These are phyloP conservation scores for Xerocomellus chrysenteron DNA, from an alignment of 768 basidiomycete species.

Conservation along the genomic window DNA sequence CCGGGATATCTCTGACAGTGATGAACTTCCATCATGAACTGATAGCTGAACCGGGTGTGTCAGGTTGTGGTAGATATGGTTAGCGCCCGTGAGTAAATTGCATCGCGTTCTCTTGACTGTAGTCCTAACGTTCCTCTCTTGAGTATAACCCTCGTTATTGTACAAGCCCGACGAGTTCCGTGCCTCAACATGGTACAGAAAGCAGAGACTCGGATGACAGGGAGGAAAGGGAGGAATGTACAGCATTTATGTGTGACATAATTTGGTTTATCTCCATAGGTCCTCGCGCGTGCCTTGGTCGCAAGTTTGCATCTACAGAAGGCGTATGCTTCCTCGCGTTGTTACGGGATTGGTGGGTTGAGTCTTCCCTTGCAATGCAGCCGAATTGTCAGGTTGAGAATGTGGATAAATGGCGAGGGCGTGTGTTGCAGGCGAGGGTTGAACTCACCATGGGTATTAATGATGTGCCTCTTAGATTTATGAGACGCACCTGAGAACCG, in stretches of 20 bases:
- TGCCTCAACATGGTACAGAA: slow-evolving; percentile 40
- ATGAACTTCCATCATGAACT: not conserved
- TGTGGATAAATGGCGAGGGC: slow-evolving; percentile 23
- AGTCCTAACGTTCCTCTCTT: slow-evolving; percentile 12
- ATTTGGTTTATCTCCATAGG: slow-evolving; percentile 26
- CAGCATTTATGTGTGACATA: slow-evolving; percentile 23
- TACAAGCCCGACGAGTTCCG: slow-evolving; percentile 36
- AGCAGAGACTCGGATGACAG: slow-evolving; percentile 1
- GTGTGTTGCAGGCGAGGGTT: slow-evolving; percentile 21
- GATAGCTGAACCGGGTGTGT: not conserved
- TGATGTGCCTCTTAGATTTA: slow-evolving; percentile 24
- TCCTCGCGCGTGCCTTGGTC: slow-evolving; percentile 52
- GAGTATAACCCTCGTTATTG: slow-evolving; percentile 39
- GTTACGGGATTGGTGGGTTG: slow-evolving; percentile 52
- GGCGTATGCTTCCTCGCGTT: slow-evolving; percentile 51
- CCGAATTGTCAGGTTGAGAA: slow-evolving; percentile 14
- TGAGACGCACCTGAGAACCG: slow-evolving; percentile 9
- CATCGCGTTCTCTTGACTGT: not conserved
- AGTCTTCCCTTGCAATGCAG: slow-evolving; percentile 34
- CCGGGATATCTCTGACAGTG: slow-evolving; percentile 17
- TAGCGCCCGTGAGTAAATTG: slow-evolving; percentile 25
- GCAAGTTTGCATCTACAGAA: slow-evolving; percentile 55
- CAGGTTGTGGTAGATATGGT: slow-evolving; percentile 30
- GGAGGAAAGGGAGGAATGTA: slow-evolving; percentile 20
- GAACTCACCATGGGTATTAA: slow-evolving; percentile 15